Evolutionary conservation across 331 rosid genomes (phyloP), one percentile per base, ranked within the genome.

Genomic region (Telfairia occidentalis): DNA sequence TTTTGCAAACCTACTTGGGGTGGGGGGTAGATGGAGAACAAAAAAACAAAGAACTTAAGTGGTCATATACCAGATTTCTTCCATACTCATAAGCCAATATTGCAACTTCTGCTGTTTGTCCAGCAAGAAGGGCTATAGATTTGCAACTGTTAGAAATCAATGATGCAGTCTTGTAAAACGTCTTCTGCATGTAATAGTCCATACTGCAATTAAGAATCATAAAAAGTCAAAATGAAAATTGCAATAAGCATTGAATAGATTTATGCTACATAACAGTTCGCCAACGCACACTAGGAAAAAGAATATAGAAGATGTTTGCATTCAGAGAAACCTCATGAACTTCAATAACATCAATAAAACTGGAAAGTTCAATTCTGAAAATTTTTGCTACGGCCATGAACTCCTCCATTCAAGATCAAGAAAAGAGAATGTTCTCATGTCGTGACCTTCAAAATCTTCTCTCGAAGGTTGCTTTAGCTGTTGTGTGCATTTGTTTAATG

Each of bases 111-210:
- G 93, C 30, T 37, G 97, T 90, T 73, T 95, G 98, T 72, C 97
- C 98, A 5, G 97, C 93, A 86, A 95, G 96, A 78, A 95, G 75
- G 79, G 98, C 98, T 79, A 95, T 79, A 48, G 98, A 88, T 86
- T 95, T 90, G 93, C 98, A 95, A 79, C 98, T 95, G 74, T 90
- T 91, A 73, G 98, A 90, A 82, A 95, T 92, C 80, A 95, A 80
- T 15, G 98, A 95, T 64, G 98, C 97, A 37, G 96, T 92, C 96
- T 95, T 95, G 92, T 81, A 95, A 77, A 88, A 91, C 0, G 97
- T 88, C 91, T 90, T 95, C 74, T 92, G 77, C 91, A 88, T 82
- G 86, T 95, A 91, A 81, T 90, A 87, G 61, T 95, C 96, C 96
- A 95, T 95, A 86, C 98, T 92, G 98, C 86, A 87, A 82, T 75